phyloP scores from a whole-genome alignment of 2,329 filamentous ascomycete genomes.

The Scedosporium dehoogii region DNA sequence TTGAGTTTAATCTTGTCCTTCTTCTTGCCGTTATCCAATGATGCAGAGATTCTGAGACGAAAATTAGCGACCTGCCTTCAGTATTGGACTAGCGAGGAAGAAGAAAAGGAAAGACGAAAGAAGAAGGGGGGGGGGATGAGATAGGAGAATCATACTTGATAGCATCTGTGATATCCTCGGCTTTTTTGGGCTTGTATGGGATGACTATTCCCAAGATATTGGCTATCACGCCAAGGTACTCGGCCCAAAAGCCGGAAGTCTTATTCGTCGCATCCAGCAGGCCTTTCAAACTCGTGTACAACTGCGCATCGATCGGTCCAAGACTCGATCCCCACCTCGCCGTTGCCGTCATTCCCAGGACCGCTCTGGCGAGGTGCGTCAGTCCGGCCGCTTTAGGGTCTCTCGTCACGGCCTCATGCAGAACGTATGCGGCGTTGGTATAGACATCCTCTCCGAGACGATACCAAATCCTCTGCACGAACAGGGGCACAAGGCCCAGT shows the following conservation, averaged over 20 bases:
- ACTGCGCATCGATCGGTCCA: conserved; percentile 33
- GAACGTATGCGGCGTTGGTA: conserved; percentile 53
- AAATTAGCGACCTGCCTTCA: neutral
- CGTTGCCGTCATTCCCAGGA: conserved; percentile 62
- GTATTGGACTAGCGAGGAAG: no score
- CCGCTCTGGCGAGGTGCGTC: conserved; percentile 59
- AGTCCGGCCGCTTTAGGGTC: conserved; percentile 62
- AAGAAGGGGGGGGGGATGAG: neutral
- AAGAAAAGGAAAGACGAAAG: neutral
- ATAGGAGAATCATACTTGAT: conserved; percentile 28
- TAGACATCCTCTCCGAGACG: conserved; percentile 37
- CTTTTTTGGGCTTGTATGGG: conserved; percentile 27
- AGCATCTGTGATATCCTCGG: conserved; percentile 21
- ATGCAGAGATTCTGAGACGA: neutral
- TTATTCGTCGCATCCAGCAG: conserved; percentile 27
- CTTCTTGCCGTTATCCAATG: conserved; percentile 20
- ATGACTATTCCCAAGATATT: conserved; percentile 30
- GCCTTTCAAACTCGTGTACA: conserved; percentile 31
- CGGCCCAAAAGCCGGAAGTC: conserved; percentile 40
- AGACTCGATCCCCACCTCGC: conserved; percentile 63
- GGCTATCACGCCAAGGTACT: conserved; percentile 40
- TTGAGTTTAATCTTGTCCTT: conserved; percentile 25
- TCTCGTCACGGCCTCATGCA: conserved; percentile 64
- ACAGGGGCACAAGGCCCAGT: conserved; percentile 30
- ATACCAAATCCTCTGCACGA: conserved; percentile 42